Conservation (phyloP, 805 yeast genomes). For the Candida krabiensis region DNA sequence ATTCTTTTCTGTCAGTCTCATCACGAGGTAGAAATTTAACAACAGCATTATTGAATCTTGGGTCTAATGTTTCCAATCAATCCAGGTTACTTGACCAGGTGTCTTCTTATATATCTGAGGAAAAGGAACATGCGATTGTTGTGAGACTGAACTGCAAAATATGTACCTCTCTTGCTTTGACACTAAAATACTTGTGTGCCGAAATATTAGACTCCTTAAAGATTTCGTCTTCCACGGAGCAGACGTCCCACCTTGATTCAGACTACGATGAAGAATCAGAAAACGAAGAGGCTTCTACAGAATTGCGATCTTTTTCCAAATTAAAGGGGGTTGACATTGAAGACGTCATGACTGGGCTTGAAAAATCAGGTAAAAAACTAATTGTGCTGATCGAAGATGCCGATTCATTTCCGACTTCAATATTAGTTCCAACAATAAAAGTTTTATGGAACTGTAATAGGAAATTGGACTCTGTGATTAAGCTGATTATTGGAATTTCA, state of each 20-base stretch:
- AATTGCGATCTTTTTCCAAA: not conserved
- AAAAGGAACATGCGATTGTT: slow-evolving; percentile 19
- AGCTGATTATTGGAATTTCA: slow-evolving; percentile 33
- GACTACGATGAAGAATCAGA: slow-evolving; percentile 10
- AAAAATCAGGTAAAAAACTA: slow-evolving; percentile 13
- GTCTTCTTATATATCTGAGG: slow-evolving; percentile 16
- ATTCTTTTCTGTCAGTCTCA: slow-evolving; percentile 7
- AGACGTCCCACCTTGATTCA: slow-evolving; percentile 6
- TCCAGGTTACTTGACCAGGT: slow-evolving; percentile 34
- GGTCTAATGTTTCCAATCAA: slow-evolving; percentile 43
- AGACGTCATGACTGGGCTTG: slow-evolving; percentile 20
- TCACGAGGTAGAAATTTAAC: slow-evolving; percentile 25
- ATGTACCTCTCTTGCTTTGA: slow-evolving; percentile 37
- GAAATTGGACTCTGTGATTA: slow-evolving; percentile 14
- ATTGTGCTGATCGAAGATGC: slow-evolving; percentile 36
- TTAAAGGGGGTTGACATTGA: slow-evolving; percentile 26
- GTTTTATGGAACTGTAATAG: slow-evolving; percentile 25
- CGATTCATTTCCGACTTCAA: slow-evolving; percentile 31
- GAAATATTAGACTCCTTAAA: slow-evolving; percentile 16
- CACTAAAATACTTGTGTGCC: slow-evolving; percentile 35
- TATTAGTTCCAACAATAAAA: slow-evolving; percentile 25
- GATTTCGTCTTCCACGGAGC: slow-evolving; percentile 6
- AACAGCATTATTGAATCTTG: slow-evolving; percentile 40
- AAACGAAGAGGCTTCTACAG: slow-evolving; percentile 9
- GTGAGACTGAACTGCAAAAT: slow-evolving; percentile 37